Conservation (phyloP, 1,284 basidiomycete genomes). For the Cutaneotrichosporon spelunceum region DNA sequence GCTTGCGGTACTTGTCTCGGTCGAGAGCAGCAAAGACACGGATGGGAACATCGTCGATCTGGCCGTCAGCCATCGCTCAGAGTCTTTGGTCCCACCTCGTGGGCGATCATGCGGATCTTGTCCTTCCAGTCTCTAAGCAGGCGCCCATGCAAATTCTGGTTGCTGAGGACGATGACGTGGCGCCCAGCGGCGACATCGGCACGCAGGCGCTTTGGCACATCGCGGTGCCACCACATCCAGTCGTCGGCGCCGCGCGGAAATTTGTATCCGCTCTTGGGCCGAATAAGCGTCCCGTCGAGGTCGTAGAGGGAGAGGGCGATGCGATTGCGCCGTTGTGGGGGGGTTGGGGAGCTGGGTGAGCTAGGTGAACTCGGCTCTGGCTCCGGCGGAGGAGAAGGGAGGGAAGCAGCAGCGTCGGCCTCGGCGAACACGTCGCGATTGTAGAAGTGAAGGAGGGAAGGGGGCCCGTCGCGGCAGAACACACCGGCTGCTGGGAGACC, state of each 20-base stretch:
- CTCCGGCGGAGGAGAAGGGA: neutral
- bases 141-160: conserved; percentile 61
- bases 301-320: conserved; percentile 74
- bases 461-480: conserved; percentile 1
- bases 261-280: conserved; percentile 56
- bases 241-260: conserved; percentile 55
- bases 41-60: conserved; percentile 61
- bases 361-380: neutral
- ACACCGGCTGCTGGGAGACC: neutral
- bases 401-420: neutral
- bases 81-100: conserved; percentile 56
- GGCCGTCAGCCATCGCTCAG: neutral
- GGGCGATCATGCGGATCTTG: conserved; percentile 68
- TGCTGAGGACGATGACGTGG: conserved; percentile 74
- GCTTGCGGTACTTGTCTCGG: conserved; percentile 73
- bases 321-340: neutral
- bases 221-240: conserved; percentile 74
- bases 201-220: conserved; percentile 64
- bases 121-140: conserved; percentile 63
- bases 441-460: conserved; percentile 8
- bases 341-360: neutral
- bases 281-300: conserved; percentile 82
- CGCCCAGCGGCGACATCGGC: conserved; percentile 64
- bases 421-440: conserved; percentile 4
- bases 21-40: conserved; percentile 66